phyloP scores from a whole-genome alignment of 768 basidiomycete genomes.

The Megacollybia marginata region DNA sequence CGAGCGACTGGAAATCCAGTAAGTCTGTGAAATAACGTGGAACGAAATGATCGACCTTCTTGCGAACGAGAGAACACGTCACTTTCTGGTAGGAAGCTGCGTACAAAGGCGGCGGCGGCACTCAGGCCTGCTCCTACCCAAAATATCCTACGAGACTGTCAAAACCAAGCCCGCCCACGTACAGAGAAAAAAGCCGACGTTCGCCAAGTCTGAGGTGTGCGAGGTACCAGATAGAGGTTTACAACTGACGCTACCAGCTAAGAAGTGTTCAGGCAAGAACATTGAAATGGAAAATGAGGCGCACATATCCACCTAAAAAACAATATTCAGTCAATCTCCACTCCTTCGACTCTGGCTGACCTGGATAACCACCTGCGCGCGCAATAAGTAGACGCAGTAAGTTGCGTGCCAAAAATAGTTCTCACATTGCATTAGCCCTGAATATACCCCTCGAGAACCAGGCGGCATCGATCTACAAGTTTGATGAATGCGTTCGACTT shows the following conservation, averaged over 20 bases:
- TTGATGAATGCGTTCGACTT: not conserved
- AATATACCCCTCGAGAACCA: slow-evolving; percentile 8
- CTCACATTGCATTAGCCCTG: slow-evolving; percentile 10
- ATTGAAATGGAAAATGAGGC: too few species aligned
- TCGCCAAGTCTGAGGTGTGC: slow-evolving; percentile 12
- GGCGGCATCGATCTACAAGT: slow-evolving; percentile 9
- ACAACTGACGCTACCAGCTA: slow-evolving; percentile 10
- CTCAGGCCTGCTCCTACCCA: slow-evolving; percentile 52
- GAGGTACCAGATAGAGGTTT: slow-evolving; percentile 13
- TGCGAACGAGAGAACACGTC: slow-evolving; percentile 44
- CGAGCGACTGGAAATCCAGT: not conserved
- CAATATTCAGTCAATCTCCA: too few species aligned
- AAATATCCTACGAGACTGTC: slow-evolving; percentile 29
- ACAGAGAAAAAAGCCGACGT: slow-evolving; percentile 1
- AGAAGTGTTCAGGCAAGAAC: not conserved
- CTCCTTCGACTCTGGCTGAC: not conserved
- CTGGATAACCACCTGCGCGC: slow-evolving; percentile 6
- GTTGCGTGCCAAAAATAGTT: not conserved
- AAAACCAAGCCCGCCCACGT: not conserved
- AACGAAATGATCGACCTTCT: not conserved
- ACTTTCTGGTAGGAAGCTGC: slow-evolving; percentile 51
- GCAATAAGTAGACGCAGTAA: too few species aligned
- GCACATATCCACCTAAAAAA: too few species aligned
- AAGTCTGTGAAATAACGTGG: not conserved
- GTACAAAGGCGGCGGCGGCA: slow-evolving; percentile 42